Base-by-base conservation (phyloP, 192 early-diverging fungal genomes). In the Powellomyces hirtus region DNA sequence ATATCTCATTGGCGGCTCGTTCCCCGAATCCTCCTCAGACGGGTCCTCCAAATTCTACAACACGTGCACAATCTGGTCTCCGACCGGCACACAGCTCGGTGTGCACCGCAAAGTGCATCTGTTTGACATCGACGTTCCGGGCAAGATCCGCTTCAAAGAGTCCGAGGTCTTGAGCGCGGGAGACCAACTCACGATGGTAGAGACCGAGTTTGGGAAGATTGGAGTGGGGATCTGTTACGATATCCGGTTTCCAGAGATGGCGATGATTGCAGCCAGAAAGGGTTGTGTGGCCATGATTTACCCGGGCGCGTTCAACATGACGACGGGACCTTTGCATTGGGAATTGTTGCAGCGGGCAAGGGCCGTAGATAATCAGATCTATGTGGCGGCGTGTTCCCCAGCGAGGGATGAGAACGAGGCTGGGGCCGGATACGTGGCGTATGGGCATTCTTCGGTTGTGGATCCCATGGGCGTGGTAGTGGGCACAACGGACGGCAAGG, bases 161-260 rank as follows among this genome's bases (percentile, higher is more conserved):
- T 92, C 89, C 72, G 90, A 94, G 50, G 90, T 89, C 16, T 76
- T 98, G 45, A 81, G 79, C 35, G 72, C 89, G 0, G 97, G 97
- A n/a, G 74, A 80, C 60, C 65, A 78, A 26, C 70, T 94, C 70
- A 96, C 94, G 26, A 81, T 89, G 56, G 79, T 98, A 58, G 74
- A 85, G 10, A 96, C 94, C 57, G 79, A 57, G 24, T 92, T 88
- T 74, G 97, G 95, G 27, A 86, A 83, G 60, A 84, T 99, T 64
- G 95, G 95, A 14, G 74, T 97, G 14, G 97, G 88, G 1, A 97
- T 99, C 38, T 99, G 97, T 50, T 99, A 99, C 75, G 97, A 99
- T 62, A 91, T 99, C 13, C 76, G 93, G 62, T 99, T 99, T 74
- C 97, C 97, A 8, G 97, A 99, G 66, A 78, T 95, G 70, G 94